A percentile compares a stretch with the other conserved stretches of the same genome.
Conservation (phyloP, 768 basidiomycete genomes). For the Tylopilus cervinicoccineus region DNA sequence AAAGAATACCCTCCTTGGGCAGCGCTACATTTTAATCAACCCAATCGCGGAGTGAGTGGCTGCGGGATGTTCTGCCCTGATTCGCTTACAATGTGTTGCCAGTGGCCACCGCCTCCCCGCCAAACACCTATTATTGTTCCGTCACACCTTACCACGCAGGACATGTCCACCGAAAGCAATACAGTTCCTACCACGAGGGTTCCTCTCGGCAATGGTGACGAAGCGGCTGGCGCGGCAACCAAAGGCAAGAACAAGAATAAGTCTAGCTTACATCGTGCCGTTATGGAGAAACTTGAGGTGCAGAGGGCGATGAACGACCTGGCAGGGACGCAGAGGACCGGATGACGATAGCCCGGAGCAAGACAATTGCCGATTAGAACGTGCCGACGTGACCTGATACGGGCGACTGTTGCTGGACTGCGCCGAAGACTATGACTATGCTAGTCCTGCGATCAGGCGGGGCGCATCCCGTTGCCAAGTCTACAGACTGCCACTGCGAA, state of each 20-base stretch:
- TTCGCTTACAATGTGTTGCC: neutral
- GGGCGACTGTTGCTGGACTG: neutral
- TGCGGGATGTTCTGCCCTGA: neutral
- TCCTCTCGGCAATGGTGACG: constrained; percentile 13
- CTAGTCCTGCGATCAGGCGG: neutral
- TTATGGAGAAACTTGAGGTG: constrained; percentile 72
- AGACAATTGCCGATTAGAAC: neutral
- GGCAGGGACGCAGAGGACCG: constrained; percentile 19
- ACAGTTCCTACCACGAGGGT: constrained; percentile 4
- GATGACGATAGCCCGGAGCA: constrained; percentile 12
- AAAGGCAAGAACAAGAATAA: constrained; percentile 39
- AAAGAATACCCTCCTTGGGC: constrained; percentile 87
- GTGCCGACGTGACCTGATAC: neutral
- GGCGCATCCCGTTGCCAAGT: neutral
- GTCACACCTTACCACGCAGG: constrained; percentile 48
- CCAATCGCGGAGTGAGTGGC: constrained; percentile 65
- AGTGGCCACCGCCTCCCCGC: constrained; percentile 87
- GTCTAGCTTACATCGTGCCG: constrained; percentile 69
- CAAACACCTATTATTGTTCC: constrained; percentile 77
- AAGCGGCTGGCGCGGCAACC: constrained; percentile 1
- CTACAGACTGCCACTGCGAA: neutral
- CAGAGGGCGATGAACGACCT: constrained; percentile 63
- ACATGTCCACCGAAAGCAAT: constrained; percentile 14
- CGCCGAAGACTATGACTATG: neutral
- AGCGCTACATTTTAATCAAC: constrained; percentile 85